Base-by-base conservation (phyloP, 2,329 filamentous ascomycete species). In the Huntiella moniliformis region DNA sequence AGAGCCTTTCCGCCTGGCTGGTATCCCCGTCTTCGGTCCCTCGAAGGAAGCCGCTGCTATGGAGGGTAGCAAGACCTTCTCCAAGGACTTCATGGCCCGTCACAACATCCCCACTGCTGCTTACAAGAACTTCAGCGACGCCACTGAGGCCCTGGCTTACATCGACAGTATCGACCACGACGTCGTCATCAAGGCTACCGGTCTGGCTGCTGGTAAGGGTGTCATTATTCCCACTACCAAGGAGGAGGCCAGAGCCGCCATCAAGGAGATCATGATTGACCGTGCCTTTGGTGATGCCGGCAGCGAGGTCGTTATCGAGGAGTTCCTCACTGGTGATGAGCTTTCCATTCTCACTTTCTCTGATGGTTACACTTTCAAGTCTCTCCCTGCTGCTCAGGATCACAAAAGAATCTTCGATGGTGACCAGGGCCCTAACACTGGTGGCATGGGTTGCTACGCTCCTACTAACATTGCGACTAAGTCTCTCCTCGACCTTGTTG, bases 391-490 rank as follows among this genome's bases (percentile, higher is more conserved):
- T 1, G 88, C 88, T 1, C 91, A 98, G 61, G 91, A 96, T 60
- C 91, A 98, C 68, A 96, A 98, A 71, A 76, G 86, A 51, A 86
- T 92, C 52, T 82, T 82, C 45, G 91, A 98, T 56, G 84, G 82
- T 46, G 88, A 96, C 58, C 71, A 74, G 42, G 91, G 91, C 1
- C 83, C 86, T 34, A 96, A 96, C 64, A 96, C 91, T 2, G 91
- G 88, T 50, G 91, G 91, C 36, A 96, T 96, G 91, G 91, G 91
- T 44, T 94, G 86, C 58, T 96, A 96, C 61, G 86, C 87, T 12
- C 83, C 83, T n/a, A 92, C 87, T 1, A 81, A 75, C 52, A 79
- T 87, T 55, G 78, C 80, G 28, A 81, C 79, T 0, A 73, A 77
- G 44, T 74, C 79, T 51, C 68, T 93, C n/a, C 71, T 91, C 13